phyloP scores from a whole-genome alignment of 192 early-diverging fungal genomes.

The Pilaira anomala region DNA sequence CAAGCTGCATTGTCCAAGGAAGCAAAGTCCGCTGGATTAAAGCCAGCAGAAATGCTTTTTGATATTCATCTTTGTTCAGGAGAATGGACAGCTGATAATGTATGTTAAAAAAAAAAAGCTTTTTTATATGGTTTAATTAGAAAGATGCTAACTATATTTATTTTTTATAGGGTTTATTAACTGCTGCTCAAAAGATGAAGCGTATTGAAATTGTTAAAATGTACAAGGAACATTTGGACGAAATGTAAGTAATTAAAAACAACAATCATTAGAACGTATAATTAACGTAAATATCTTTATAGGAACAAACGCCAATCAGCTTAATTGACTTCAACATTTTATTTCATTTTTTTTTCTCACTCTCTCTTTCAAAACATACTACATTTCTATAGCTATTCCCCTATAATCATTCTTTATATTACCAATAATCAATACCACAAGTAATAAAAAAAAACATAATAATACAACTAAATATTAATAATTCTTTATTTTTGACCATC shows the following conservation, averaged over 20 bases:
- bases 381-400: not conserved
- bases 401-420: not conserved
- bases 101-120: conserved; percentile 35
- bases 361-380: not conserved
- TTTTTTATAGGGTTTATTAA: conserved; percentile 59
- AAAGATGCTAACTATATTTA: not conserved
- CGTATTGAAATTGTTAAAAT: conserved; percentile 66
- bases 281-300: not conserved
- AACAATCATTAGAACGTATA: not conserved
- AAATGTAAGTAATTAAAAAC: conserved; percentile 38
- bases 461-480: too few species aligned
- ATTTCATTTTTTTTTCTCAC: too few species aligned
- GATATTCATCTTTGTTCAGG: conserved; percentile 65
- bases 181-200: conserved; percentile 92
- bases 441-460: too few species aligned
- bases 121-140: conserved; percentile 17
- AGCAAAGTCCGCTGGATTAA: conserved; percentile 65
- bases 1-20: conserved; percentile 41
- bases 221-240: conserved; percentile 58
- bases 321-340: too few species aligned
- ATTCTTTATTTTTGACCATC: too few species aligned
- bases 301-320: not conserved
- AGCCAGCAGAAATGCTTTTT: conserved; percentile 69
- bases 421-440: not conserved
- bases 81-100: conserved; percentile 92